Percentiles rank a stretch among this genome's conserved stretches.
phyloP scores from a whole-genome alignment of 2,329 filamentous ascomycete genomes.

The Neurospora crassa region DNA sequence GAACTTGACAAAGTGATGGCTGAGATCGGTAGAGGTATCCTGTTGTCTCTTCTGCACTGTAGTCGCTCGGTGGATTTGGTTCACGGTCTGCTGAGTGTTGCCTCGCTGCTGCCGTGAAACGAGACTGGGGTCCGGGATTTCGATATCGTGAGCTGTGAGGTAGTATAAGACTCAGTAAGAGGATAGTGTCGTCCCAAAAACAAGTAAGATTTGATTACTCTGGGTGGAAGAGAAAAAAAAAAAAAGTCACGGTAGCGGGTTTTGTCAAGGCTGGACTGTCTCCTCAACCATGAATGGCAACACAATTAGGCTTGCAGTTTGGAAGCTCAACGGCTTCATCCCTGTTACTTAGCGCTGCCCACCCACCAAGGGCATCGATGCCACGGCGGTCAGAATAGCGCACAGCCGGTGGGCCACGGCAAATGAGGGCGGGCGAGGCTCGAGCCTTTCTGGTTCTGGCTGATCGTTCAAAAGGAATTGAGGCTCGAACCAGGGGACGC shows the following conservation, averaged over 20 bases:
- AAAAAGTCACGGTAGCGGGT: neutral
- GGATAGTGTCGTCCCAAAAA: neutral
- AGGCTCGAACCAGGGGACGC: constrained; percentile 5
- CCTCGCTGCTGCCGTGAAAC: neutral
- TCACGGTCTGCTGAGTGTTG: neutral
- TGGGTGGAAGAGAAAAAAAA: neutral
- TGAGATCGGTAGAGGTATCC: neutral
- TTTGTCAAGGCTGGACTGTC: neutral
- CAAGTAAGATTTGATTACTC: neutral
- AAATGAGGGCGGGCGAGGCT: constrained; percentile 1
- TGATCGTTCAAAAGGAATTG: neutral
- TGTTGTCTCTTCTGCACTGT: neutral
- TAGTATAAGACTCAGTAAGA: neutral
- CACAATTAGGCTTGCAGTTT: neutral
- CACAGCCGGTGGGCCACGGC: constrained; percentile 8
- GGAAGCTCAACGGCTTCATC: neutral
- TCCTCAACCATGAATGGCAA: neutral
- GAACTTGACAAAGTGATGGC: neutral
- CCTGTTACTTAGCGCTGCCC: constrained; percentile 2
- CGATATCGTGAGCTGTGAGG: neutral
- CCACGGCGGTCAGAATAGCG: neutral
- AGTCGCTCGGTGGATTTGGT: neutral
- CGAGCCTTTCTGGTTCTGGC: neutral
- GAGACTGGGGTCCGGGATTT: neutral
- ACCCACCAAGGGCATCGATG: neutral